Evolutionary conservation across 768 basidiomycete species (phyloP).

Genomic region (Galerina marginata): DNA sequence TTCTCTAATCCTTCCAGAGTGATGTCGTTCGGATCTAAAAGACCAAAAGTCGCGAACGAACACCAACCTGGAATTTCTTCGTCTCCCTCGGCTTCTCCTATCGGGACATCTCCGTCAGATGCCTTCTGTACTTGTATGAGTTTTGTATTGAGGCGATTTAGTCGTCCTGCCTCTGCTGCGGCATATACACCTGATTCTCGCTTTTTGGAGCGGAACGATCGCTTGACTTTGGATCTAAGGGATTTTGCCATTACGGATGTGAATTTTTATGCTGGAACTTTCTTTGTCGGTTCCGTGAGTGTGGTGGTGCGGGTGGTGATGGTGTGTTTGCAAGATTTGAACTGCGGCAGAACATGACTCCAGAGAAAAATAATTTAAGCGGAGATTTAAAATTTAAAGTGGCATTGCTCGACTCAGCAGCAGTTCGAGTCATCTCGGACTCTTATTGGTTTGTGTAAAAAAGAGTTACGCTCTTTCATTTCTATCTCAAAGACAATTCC

Average conservation of each 20-base stretch:
- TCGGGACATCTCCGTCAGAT: conserved; percentile 30
- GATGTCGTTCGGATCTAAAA: conserved; percentile 63
- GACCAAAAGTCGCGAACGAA: conserved; percentile 60
- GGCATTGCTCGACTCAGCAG: conserved; percentile 2
- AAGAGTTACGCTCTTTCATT: too few relatives aligned
- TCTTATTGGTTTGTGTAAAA: too few relatives aligned
- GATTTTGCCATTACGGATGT: conserved; percentile 75
- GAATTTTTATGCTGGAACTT: background rate
- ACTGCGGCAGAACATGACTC: conserved; percentile 4
- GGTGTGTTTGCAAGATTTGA: conserved; percentile 25
- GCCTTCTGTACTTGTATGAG: conserved; percentile 42
- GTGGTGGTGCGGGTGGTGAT: conserved; percentile 12
- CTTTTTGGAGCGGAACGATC: conserved; percentile 78
- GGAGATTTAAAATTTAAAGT: conserved; percentile 21
- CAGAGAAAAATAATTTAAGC: conserved; percentile 22
- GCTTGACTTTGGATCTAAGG: conserved; percentile 80
- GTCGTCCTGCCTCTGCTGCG: conserved; percentile 75
- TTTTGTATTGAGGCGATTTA: conserved; percentile 74
- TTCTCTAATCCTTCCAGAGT: conserved; percentile 52
- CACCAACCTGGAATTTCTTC: conserved; percentile 68
- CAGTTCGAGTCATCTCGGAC: background rate
- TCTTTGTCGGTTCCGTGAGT: background rate
- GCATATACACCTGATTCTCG: conserved; percentile 78
- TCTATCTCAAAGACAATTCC: too few relatives aligned
- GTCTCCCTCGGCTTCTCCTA: conserved; percentile 44